Conservation (phyloP, 129 eudicot genomes). For the Flaveria linearis region DNA sequence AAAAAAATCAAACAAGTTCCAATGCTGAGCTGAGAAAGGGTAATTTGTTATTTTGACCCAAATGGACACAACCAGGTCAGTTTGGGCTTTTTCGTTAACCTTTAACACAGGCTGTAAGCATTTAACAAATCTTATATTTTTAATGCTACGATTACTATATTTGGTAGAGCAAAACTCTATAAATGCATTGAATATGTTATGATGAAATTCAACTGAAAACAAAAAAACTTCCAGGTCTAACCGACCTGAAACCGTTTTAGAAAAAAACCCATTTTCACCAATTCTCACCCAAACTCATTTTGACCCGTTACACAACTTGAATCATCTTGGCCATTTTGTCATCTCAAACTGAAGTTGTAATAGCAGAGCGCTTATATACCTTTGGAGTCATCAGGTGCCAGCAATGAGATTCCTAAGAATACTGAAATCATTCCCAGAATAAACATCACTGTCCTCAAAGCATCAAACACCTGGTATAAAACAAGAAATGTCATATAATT, state of each 20-base stretch:
- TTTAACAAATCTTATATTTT: neutral
- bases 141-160: neutral
- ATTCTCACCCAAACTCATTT: neutral
- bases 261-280: neutral
- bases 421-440: conserved; percentile 90
- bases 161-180: neutral
- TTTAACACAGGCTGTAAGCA: neutral
- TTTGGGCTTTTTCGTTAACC: neutral
- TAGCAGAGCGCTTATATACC: conserved; percentile 49
- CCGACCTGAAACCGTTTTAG: neutral
- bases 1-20: conserved; percentile 19
- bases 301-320: neutral
- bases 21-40: conserved; percentile 8
- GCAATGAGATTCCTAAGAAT: conserved; percentile 82
- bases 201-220: neutral
- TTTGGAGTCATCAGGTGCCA: conserved; percentile 90
- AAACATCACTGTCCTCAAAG: conserved; percentile 86
- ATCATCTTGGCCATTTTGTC: neutral
- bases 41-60: conserved; percentile 8
- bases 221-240: neutral
- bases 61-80: neutral
- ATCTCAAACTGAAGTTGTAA: neutral
- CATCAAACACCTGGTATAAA: conserved; percentile 70
- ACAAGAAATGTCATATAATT: conserved; percentile 21
- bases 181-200: neutral